Percentiles rank a stretch among this genome's conserved stretches.
phyloP scores from a whole-genome alignment of 331 rosid genomes.

The Arachis monticola region DNA sequence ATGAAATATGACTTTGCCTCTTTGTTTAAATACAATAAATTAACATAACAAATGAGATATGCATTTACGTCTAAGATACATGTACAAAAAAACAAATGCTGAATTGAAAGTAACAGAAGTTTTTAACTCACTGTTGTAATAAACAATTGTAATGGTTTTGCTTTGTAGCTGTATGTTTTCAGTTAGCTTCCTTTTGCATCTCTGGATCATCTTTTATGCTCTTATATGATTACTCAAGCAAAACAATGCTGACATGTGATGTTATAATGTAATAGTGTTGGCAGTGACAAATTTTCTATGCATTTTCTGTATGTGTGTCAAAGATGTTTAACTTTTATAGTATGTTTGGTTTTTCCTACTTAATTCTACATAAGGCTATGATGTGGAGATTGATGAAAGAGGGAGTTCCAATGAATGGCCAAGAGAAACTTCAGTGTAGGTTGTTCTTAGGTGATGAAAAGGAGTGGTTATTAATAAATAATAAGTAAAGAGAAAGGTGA shows the following conservation, averaged over 20 bases:
- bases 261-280: not conserved
- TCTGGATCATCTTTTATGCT: not conserved
- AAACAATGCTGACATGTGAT: not conserved
- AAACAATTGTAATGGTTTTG: not conserved
- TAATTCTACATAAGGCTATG: too few species aligned
- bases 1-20: conserved; percentile 40
- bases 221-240: not conserved
- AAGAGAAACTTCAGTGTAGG: too few species aligned
- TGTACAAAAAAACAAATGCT: not conserved
- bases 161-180: not conserved
- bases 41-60: conserved; percentile 7
- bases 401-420: too few species aligned
- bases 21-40: conserved; percentile 28
- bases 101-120: not conserved
- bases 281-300: not conserved
- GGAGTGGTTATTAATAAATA: too few species aligned
- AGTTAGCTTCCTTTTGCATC: not conserved
- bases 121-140: not conserved
- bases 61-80: not conserved
- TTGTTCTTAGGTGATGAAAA: too few species aligned
- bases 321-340: too few species aligned
- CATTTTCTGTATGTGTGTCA: not conserved
- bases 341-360: too few species aligned
- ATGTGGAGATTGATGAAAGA: too few species aligned
- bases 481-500: too few species aligned